Base-by-base conservation (phyloP, 805 yeast species). In the Ogataea nitratoaversa region DNA sequence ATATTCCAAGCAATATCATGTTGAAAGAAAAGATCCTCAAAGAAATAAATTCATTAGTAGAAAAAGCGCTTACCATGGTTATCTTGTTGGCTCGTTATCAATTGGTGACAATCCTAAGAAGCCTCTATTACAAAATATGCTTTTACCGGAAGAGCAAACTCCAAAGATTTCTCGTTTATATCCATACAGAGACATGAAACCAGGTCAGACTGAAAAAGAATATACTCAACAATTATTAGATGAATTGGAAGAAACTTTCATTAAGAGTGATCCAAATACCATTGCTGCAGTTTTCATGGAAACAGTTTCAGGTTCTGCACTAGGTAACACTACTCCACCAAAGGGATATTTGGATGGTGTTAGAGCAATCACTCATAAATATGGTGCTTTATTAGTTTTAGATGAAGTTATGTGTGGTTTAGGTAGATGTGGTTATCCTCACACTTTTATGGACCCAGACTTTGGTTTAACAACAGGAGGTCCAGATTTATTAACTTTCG, bases 401-500 rank as follows among this genome's bases (percentile, higher is more conserved):
- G 81, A 76, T 49, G 81, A 76, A 57, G 75, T 74, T 32, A 74
- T 75, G 78, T 74, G 77, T 52, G 81, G 81, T 25, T 67, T 73
- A 29, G 80, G 79, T 19, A 67, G 81, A 51, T 60, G 68, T 44
- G 79, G 79, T 28, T 46, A 50, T 38, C 46, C 51, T 30, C 45
- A 28, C 50, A 64, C 66, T 22, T 63, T 66, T 46, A 66, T 66
- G 57, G 68, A 74, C 32, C 72, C 74, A 70, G 75, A 72, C 45
- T 70, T 69, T 48, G 68, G 57, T 45, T 52, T 68, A 39, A 57
- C 62, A 20, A 59, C 54, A 17, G 68, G 63, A 34, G 70, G 70
- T 16, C 79, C 79, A 41, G 78, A 74, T 52, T 60, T 74, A 31
- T 68, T 66, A 50, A 59, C 73, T 16, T 67, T 66, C 36, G 79